phyloP scores from a whole-genome alignment of 1,284 basidiomycete genomes.

The Ganoderma boninense region DNA sequence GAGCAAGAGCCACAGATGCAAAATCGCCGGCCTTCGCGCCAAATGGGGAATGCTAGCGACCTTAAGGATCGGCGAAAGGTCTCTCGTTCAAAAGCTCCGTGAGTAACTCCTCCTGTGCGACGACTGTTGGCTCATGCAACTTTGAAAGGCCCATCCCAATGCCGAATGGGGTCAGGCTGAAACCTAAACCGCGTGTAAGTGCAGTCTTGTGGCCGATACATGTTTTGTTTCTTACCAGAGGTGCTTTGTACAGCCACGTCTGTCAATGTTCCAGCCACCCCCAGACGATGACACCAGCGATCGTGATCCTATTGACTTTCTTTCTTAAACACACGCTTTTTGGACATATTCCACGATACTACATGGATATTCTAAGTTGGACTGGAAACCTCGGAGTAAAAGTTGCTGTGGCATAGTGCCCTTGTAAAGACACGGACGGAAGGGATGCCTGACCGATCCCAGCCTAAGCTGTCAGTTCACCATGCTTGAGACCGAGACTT shows the following conservation, averaged over 20 bases:
- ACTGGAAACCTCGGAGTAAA: background rate
- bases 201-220: background rate
- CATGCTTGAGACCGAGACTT: background rate
- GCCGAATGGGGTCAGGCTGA: conserved; percentile 27
- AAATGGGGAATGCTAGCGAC: background rate
- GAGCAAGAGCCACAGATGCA: background rate
- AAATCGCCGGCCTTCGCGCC: background rate
- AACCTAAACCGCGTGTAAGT: conserved; percentile 35
- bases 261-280: conserved; percentile 35
- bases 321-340: conserved; percentile 15
- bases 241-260: conserved; percentile 27
- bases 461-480: background rate
- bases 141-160: conserved; percentile 14
- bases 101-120: background rate
- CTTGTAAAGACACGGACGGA: background rate
- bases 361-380: background rate
- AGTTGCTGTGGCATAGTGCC: background rate
- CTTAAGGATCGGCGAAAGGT: background rate
- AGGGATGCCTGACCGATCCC: background rate
- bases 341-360: background rate
- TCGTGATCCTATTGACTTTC: conserved; percentile 36
- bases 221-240: background rate
- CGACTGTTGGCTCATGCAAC: background rate
- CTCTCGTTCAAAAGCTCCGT: conserved; percentile 23
- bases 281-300: conserved; percentile 28